Percentiles rank a stretch among this genome's conserved stretches.
phyloP scores from a whole-genome alignment of 352 stramenopile species.

The Phytophthora kernoviae region DNA sequence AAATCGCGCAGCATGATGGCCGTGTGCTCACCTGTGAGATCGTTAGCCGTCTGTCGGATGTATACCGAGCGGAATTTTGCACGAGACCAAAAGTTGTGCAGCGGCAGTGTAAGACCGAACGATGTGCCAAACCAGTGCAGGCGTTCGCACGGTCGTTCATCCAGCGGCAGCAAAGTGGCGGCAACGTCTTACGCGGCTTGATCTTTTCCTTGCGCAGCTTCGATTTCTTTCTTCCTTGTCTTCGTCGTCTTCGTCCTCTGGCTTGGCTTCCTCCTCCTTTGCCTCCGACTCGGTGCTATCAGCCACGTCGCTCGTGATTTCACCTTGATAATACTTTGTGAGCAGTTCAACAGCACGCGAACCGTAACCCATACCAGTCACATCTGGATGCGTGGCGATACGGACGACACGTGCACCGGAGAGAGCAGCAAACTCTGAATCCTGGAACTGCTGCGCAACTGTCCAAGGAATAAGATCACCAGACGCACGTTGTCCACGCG shows the following conservation, averaged over 20 bases:
- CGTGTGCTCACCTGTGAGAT: slow-evolving; percentile 99
- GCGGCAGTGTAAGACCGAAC: slow-evolving; percentile 96
- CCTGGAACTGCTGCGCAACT: slow-evolving; percentile 99
- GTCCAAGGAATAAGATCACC: slow-evolving; percentile 99
- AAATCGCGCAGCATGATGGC: slow-evolving; percentile 91
- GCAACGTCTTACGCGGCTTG: slow-evolving; percentile 96
- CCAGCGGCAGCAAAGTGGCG: slow-evolving; percentile 96
- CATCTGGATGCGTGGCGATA: slow-evolving; percentile 97
- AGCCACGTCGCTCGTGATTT: slow-evolving; percentile 77
- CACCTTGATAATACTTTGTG: slow-evolving; percentile 98
- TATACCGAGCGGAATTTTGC: slow-evolving; percentile 97
- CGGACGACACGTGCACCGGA: slow-evolving; percentile 97
- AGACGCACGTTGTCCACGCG: slow-evolving; percentile 95
- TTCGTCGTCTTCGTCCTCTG: slow-evolving; percentile 36
- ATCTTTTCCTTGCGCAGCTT: slow-evolving; percentile 88
- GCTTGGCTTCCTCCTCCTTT: slow-evolving; percentile 36
- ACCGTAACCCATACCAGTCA: slow-evolving; percentile 98
- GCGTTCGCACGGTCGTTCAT: slow-evolving; percentile 92
- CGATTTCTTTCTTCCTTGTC: slow-evolving; percentile 57
- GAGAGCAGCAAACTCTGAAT: slow-evolving; percentile 97
- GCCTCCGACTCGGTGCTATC: slow-evolving; percentile 35
- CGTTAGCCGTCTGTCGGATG: slow-evolving; percentile 98
- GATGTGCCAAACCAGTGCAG: slow-evolving; percentile 99
- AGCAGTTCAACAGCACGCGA: slow-evolving; percentile 96
- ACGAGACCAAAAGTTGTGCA: slow-evolving; percentile 98